Percentiles rank a stretch among this genome's conserved stretches.
Conservation (phyloP, 306 rosid genomes). For the Castanea crenata region DNA sequence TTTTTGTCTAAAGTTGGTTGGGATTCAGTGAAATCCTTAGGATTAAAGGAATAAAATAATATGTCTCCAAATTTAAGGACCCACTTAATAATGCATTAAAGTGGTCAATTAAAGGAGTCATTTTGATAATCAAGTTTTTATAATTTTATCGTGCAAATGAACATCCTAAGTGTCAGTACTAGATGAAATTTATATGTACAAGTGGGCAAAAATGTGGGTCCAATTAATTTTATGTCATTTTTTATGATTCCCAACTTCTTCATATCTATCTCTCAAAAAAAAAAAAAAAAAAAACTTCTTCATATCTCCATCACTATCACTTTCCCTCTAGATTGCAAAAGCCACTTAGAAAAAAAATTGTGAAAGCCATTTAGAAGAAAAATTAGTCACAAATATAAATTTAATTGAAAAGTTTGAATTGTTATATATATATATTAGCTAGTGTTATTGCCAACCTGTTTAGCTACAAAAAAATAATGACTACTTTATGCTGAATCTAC, state of each 20-base stretch:
- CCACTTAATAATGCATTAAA: conserved; percentile 43
- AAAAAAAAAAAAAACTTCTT: neutral
- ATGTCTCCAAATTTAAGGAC: conserved; percentile 34
- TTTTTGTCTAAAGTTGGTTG: conserved; percentile 49
- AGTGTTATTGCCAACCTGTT: conserved; percentile 18
- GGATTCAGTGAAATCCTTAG: conserved; percentile 52
- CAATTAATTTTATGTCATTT: conserved; percentile 25
- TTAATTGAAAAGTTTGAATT: neutral
- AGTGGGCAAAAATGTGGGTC: conserved; percentile 36
- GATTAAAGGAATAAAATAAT: conserved; percentile 54
- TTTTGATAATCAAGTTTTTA: conserved; percentile 42
- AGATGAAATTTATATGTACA: conserved; percentile 27
- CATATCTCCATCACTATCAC: conserved; percentile 9
- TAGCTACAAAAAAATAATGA: neutral
- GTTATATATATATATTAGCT: neutral
- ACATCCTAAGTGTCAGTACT: conserved; percentile 11
- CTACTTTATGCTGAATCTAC: conserved; percentile 33
- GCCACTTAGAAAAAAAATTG: neutral
- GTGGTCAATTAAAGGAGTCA: conserved; percentile 38
- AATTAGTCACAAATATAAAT: conserved; percentile 14
- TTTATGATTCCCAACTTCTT: conserved; percentile 22
- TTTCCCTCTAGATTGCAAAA: conserved; percentile 8
- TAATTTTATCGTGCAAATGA: conserved; percentile 19
- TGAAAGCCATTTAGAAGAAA: conserved; percentile 6
- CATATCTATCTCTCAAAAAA: neutral